Percentiles rank a stretch among this genome's conserved stretches.
phyloP scores from a whole-genome alignment of 495 filamentous ascomycete species.

The Aspergillus heteromorphus region DNA sequence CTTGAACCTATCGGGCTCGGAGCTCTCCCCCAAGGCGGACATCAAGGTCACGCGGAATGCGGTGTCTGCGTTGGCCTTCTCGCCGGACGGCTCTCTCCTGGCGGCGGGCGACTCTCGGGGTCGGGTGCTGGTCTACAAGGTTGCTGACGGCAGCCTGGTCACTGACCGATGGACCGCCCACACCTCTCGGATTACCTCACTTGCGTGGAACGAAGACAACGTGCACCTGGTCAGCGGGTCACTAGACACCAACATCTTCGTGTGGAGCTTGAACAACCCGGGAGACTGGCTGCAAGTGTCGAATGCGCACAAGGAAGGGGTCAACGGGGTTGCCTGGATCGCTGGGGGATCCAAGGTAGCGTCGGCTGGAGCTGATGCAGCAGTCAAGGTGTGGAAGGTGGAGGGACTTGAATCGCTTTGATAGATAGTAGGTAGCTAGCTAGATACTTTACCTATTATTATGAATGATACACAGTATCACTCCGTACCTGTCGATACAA shows the following conservation, averaged over 20 bases:
- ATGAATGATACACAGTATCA: no score
- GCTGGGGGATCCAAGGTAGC: slow-evolving; percentile 62
- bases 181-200: slow-evolving; percentile 74
- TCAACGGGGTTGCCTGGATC: slow-evolving; percentile 83
- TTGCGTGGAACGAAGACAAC: slow-evolving; percentile 74
- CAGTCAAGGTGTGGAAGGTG: slow-evolving; percentile 85
- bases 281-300: slow-evolving; percentile 70
- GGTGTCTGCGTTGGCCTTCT: slow-evolving; percentile 66
- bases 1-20: slow-evolving; percentile 52
- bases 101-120: slow-evolving; percentile 80
- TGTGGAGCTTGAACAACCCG: slow-evolving; percentile 84
- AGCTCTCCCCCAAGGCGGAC: slow-evolving; percentile 39
- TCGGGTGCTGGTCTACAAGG: slow-evolving; percentile 73
- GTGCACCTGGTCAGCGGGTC: slow-evolving; percentile 77
- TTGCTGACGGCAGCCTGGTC: slow-evolving; percentile 38
- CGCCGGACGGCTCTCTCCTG: slow-evolving; percentile 62
- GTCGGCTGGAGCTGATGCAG: slow-evolving; percentile 79
- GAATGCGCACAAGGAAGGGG: slow-evolving; percentile 93
- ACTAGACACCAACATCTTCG: slow-evolving; percentile 83
- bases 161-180: slow-evolving; percentile 84
- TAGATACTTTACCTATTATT: no score
- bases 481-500: no score
- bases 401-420: slow-evolving; percentile 53
- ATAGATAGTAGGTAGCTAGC: neutral
- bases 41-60: slow-evolving; percentile 38